Evolutionary conservation across 202 grass and related monocot species (phyloP), one percentile per base, ranked within the genome.

Genomic region (Tripidium arundinaceum): DNA sequence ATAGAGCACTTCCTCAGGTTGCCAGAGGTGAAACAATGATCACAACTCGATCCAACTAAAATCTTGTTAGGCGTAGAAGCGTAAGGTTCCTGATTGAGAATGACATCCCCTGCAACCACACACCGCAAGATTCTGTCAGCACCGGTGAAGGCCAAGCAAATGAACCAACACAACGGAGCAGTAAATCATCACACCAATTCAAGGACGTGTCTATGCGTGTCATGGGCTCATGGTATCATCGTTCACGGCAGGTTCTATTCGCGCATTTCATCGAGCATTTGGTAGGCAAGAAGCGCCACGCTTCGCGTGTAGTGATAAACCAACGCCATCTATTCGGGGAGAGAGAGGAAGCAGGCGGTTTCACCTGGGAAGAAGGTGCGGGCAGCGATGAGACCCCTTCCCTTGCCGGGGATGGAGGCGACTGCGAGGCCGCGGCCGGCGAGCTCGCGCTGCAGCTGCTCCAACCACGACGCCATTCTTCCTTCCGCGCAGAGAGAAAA

Each of bases 51-150:
- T 0, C 83, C 76, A 79, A 62, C 34, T 62, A 68, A 91, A 55
- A 64, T 62, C 83, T 89, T 98, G 71, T 89, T 94, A 29, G 90
- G 79, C 29, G 86, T 68, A 49, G 89, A 86, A 12, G 25, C 76
- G 24, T 94, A 94, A 68, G 95, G 90, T 73, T 94, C 90, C 74
- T 91, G 90, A 29, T 45, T 86, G 43, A 98, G 75, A 55, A 98
- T 86, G 49, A 94, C 84, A 28, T 98, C 90, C 62, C 95, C 92
- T 94, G 82, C 37, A 81, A 41, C 52, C 70, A 49, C 45, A 75
- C 46, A 78, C 12, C 1, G 6, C 21, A 47, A 15, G 42, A 77
- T 24, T 6, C 37, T 27, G 21, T 79, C 25, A 62, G 24, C 27
- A 13, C 8, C 57, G 0, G 3, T 1, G 57, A 34, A 65, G 46